Percentiles rank a stretch among this genome's conserved stretches.
phyloP scores from a whole-genome alignment of 2,329 filamentous ascomycete genomes.

The Graphilbum fragrans region DNA sequence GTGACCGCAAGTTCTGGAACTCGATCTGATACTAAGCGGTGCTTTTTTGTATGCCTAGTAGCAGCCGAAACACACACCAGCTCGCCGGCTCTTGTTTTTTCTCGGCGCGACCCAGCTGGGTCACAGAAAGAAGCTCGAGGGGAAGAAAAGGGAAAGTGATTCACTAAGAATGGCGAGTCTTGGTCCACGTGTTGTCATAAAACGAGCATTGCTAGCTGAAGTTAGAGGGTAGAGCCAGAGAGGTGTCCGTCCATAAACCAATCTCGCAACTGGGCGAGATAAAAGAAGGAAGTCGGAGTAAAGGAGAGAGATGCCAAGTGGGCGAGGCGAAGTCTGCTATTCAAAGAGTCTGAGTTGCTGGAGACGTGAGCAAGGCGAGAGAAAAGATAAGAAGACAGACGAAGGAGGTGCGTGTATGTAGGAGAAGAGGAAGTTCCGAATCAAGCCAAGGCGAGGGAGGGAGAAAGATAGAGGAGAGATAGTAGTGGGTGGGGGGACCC shows the following conservation, averaged over 20 bases:
- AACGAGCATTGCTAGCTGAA: background rate
- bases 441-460: background rate
- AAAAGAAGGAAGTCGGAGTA: background rate
- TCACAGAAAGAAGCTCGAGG: too few species aligned
- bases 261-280: background rate
- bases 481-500: background rate
- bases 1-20: background rate
- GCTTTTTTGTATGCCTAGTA: too few species aligned
- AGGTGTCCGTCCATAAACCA: background rate
- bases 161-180: background rate
- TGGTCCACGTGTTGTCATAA: background rate
- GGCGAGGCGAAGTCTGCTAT: background rate
- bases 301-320: background rate
- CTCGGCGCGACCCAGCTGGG: too few species aligned
- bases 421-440: background rate
- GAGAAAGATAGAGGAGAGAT: background rate
- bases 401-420: background rate
- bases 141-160: background rate
- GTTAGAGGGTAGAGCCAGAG: background rate
- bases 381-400: background rate
- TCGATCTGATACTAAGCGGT: conserved; percentile 2
- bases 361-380: background rate
- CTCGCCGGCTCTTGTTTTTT: too few species aligned
- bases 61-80: too few species aligned
- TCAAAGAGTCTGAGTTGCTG: background rate